These are phyloP conservation scores for Dendrostoma leiphaemia DNA, from an alignment of 2,329 filamentous ascomycete species.

Conservation along the genomic window DNA sequence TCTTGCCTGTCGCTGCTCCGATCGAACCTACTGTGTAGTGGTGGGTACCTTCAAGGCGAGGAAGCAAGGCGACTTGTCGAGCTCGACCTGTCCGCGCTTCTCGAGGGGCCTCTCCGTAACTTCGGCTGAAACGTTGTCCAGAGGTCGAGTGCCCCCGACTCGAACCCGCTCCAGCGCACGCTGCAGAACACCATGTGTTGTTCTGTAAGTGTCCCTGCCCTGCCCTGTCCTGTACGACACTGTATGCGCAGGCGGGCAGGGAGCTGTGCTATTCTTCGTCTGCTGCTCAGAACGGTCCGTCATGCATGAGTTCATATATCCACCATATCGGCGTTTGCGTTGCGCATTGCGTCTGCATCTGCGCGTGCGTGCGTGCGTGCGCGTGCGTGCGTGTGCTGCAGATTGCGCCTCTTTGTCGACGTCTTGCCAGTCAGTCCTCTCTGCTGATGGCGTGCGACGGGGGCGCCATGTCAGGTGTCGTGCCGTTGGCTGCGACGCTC, in stretches of 20 bases:
- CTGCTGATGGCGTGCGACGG: too few relatives aligned
- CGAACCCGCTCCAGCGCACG: neutral
- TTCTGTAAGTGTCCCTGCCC: too few relatives aligned
- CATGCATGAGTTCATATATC: neutral
- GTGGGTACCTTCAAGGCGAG: neutral
- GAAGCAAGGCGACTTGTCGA: neutral
- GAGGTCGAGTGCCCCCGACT: neutral
- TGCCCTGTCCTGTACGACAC: too few relatives aligned
- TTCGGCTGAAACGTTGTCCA: slow-evolving; percentile 10
- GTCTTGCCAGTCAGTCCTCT: neutral
- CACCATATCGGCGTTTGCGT: neutral
- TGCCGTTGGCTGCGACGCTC: neutral
- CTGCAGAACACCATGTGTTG: too few relatives aligned
- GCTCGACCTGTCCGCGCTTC: neutral
- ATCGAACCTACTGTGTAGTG: neutral
- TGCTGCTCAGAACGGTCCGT: neutral
- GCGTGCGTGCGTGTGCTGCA: neutral
- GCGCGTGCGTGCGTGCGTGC: neutral
- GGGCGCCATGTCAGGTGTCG: neutral
- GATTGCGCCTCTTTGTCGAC: neutral
- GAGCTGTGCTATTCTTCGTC: neutral
- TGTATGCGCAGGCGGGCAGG: too few relatives aligned
- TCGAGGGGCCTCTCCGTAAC: neutral
- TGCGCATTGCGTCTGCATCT: neutral
- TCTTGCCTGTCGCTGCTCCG: neutral